Conservation (phyloP, 108 stramenopile species). For the Nitzschia inconspicua region DNA sequence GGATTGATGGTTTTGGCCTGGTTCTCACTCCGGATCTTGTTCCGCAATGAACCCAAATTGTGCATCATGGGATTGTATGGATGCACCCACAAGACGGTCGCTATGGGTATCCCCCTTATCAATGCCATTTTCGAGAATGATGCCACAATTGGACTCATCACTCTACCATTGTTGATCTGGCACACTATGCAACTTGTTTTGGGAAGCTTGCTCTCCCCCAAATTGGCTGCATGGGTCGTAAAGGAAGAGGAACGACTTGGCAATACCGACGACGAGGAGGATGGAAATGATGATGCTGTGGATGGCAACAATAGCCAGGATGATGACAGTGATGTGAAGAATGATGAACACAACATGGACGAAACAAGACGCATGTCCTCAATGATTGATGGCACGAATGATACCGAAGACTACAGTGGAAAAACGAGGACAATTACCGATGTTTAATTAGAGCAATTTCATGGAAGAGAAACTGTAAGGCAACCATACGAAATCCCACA, state of each 20-base stretch:
- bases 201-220: constrained; percentile 28
- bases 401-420: too few species aligned
- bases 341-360: too few species aligned
- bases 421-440: too few species aligned
- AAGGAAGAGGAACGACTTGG: constrained; percentile 13
- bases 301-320: too few species aligned
- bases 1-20: constrained; percentile 37
- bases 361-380: too few species aligned
- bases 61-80: constrained; percentile 64
- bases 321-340: too few species aligned
- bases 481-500: too few species aligned
- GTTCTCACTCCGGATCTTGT: constrained; percentile 32
- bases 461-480: too few species aligned
- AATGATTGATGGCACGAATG: too few species aligned
- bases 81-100: constrained; percentile 66
- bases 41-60: constrained; percentile 39
- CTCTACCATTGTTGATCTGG: constrained; percentile 55
- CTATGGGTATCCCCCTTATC: constrained; percentile 73
- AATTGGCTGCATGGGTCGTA: constrained; percentile 15
- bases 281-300: too few species aligned
- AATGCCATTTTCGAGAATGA: constrained; percentile 48
- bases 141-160: constrained; percentile 33
- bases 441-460: too few species aligned
- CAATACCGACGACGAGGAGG: too few species aligned
- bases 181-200: constrained; percentile 55